Percentiles rank a stretch among this genome's conserved stretches.
Conservation (phyloP, 2,329 filamentous ascomycete species). For the Dothistroma pini region DNA sequence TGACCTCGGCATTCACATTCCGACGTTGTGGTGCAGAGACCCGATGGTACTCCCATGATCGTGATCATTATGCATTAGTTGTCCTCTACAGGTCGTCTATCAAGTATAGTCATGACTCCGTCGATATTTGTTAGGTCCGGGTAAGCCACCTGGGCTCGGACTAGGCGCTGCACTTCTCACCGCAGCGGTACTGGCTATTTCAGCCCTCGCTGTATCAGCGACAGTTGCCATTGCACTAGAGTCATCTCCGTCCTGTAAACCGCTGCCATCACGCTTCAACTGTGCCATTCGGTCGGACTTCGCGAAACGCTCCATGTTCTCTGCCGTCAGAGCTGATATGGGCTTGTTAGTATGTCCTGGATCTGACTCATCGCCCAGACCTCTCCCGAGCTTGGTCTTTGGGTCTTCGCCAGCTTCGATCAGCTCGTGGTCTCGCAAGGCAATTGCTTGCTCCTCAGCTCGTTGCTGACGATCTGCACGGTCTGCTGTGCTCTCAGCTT, state of each 20-base stretch:
- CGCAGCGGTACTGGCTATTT: background rate
- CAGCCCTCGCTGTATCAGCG: conserved; percentile 11
- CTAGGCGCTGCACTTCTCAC: background rate
- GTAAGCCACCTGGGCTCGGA: background rate
- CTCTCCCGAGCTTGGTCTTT: conserved; percentile 26
- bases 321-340: conserved; percentile 17
- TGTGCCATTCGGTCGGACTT: conserved; percentile 3
- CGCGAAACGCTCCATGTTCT: conserved; percentile 32
- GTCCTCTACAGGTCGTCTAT: background rate
- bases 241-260: conserved; percentile 11
- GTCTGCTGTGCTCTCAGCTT: conserved; percentile 45
- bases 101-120: background rate
- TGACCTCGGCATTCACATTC: background rate
- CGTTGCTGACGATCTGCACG: conserved; percentile 45
- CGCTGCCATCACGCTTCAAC: background rate
- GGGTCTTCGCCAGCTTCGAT: conserved; percentile 46
- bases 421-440: conserved; percentile 53
- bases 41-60: background rate
- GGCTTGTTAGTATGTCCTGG: background rate
- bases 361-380: conserved; percentile 17
- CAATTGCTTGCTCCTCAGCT: conserved; percentile 54
- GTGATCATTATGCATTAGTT: background rate
- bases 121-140: background rate
- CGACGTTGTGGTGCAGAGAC: background rate
- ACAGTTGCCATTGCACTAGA: conserved; percentile 19